Evolutionary conservation across 1,139 yeast genomes (phyloP).

Genomic region (Yamadazyma atlantica): DNA sequence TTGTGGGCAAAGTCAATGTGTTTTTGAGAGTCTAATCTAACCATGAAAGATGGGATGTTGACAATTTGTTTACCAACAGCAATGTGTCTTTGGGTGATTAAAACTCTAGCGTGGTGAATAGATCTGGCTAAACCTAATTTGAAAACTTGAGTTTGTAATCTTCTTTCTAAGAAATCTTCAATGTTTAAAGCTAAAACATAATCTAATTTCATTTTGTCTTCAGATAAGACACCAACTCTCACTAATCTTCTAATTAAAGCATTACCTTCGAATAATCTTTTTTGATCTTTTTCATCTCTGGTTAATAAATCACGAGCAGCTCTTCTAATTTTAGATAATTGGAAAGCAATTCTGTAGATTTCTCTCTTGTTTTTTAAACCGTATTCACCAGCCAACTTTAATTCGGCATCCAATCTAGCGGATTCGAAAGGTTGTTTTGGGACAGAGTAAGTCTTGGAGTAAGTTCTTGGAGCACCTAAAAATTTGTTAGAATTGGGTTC

Average conservation of each 20-base stretch:
- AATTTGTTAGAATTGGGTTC: conserved; percentile 17
- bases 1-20: conserved; percentile 99
- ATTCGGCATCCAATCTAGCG: conserved; percentile 99
- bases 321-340: conserved; percentile 99
- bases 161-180: conserved; percentile 99
- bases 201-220: conserved; percentile 99
- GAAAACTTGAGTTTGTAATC: conserved; percentile 99
- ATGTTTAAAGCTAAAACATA: conserved; percentile 97
- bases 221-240: conserved; percentile 97
- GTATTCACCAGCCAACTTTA: conserved; percentile 99
- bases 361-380: conserved; percentile 99
- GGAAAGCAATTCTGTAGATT: conserved; percentile 98
- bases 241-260: conserved; percentile 98
- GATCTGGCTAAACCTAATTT: conserved; percentile 99
- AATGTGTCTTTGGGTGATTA: conserved; percentile 98
- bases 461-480: conserved; percentile 94
- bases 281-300: conserved; percentile 99
- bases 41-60: conserved; percentile 98
- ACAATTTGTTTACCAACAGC: conserved; percentile 99
- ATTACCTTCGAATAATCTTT: conserved; percentile 99
- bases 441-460: conserved; percentile 98
- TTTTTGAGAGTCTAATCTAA: conserved; percentile 99
- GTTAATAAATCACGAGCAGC: conserved; percentile 99
- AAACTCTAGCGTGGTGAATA: conserved; percentile 99
- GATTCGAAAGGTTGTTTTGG: conserved; percentile 99